phyloP scores from a whole-genome alignment of 768 basidiomycete species.

The Floccularia luteovirens region DNA sequence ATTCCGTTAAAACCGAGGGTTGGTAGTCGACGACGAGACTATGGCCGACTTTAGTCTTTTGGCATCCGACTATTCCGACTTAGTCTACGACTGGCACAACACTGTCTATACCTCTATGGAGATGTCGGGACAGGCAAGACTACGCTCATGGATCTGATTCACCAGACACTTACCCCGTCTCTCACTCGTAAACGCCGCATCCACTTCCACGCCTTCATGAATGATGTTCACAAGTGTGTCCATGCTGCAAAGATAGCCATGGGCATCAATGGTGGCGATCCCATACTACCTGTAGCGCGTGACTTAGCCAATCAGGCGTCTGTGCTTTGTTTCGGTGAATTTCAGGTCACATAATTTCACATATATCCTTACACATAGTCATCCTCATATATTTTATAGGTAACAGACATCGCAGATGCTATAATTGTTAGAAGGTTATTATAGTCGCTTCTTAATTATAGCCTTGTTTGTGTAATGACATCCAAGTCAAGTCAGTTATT shows the following conservation, averaged over 20 bases:
- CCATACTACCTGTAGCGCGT: slow-evolving; percentile 80
- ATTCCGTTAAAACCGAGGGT: too few relatives aligned
- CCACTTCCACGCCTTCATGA: slow-evolving; percentile 99
- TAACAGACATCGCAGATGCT: slow-evolving; percentile 96
- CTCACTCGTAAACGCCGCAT: slow-evolving; percentile 76
- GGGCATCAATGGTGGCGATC: slow-evolving; percentile 70
- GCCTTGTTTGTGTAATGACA: slow-evolving; percentile 92
- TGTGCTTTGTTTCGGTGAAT: slow-evolving; percentile 95
- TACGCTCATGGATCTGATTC: slow-evolving; percentile 99
- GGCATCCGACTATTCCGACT: too few relatives aligned
- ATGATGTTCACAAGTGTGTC: slow-evolving; percentile 94
- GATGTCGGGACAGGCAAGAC: slow-evolving; percentile 97
- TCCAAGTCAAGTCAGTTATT: slow-evolving; percentile 62
- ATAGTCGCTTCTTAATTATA: slow-evolving; percentile 78
- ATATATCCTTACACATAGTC: background rate
- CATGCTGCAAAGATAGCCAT: slow-evolving; percentile 73
- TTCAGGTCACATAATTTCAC: slow-evolving; percentile 56
- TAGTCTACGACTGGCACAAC: too few relatives aligned
- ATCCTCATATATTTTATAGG: slow-evolving; percentile 29
- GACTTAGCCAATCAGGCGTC: slow-evolving; percentile 79
- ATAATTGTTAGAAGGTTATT: slow-evolving; percentile 93
- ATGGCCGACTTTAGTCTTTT: too few relatives aligned
- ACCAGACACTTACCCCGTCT: slow-evolving; percentile 65
- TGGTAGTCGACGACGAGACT: too few relatives aligned
- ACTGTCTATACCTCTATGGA: slow-evolving; percentile 91